Evolutionary conservation across 495 filamentous ascomycete genomes (phyloP), one percentile per base, ranked within the genome.

Genomic region (Talaromyces ruber): DNA sequence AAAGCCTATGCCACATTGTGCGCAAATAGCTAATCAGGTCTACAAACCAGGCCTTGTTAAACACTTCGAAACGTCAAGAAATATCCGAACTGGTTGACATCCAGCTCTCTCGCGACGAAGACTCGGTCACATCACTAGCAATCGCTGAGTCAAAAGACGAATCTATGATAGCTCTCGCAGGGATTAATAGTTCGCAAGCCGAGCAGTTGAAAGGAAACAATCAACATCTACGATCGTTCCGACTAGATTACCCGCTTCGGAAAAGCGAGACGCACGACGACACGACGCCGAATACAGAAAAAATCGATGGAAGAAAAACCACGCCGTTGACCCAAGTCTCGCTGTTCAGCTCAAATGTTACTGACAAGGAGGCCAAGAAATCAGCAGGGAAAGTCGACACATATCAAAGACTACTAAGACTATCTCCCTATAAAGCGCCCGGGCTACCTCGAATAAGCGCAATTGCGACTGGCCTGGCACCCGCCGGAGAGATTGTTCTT

Each of bases 101-200:
- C 68, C 88, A 91, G 32, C 83, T 97, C 60, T 91, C 88, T 66
- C 82, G 84, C 67, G 85, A 96, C 68, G 94, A 97, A 75, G 94
- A 98, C 78, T 95, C 88, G 50, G 91, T 96, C 65, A 93, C 88
- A 62, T 89, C 88, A 43, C 79, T 98, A 52, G 91, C 85, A 25
- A 82, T 85, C 62, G 83, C 88, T 37, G 74, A 83, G 55, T 72
- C 75, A 30, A 79, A 76, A 55, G 82, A 82, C 52, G 76, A 76
- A 55, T 79, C 80, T n/a, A 76, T 86, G 26, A 74, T 85, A 61
- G 78, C 88, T n/a, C 84, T 89, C 59, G 87, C 90, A 8, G 93
- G 94, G 50, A 88, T 97, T 72, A 97, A 97, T 72, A 95, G 91
- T 59, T 88, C 88, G 53, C 77, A 84, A 29, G 79, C 74, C 1